Base-by-base conservation (phyloP, 345 rosid species). In the Gossypium longicalyx region DNA sequence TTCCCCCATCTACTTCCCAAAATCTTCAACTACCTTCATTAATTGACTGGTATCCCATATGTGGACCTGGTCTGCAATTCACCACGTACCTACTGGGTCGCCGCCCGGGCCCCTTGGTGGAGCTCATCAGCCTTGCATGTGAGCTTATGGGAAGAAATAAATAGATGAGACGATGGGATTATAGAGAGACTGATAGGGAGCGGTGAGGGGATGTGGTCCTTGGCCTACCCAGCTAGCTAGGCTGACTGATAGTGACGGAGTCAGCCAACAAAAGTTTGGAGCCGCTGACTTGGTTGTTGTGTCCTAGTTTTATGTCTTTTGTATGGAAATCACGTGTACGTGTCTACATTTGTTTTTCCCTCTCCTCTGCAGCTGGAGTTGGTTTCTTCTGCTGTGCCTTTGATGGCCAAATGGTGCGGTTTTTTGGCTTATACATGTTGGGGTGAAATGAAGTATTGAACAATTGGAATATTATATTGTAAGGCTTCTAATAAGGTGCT, bases 131-230 rank as follows among this genome's bases (percentile, higher is more conserved):
- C 15, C 43, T 56, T 52, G 78, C 84, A 78, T 60, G 87, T 78
- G 87, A 72, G 27, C 34, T 29, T 23, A 29, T 58, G 63, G 11
- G 17, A 16, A 9, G 20, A 64, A 79, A 58, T 78, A 77, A 85
- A 63, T 82, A 74, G 80, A 82, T 80, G 73, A 68, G 77, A 65
- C 70, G 29, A 44, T 25, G 44, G 57, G 49, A 27, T 11, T 3
- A 57, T 34, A 9, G 29, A 23, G 34, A 22, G 29, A 9, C 45
- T 0, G 43, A 13, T 20, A 27, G 12, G 5, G 25, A 23, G 84
- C 77, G 41, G 41, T 34, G 41, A 34, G 41, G 41, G 7, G 41
- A 34, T 34, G 41, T 34, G 84, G 82, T 80, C 79, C 76, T 49
- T 23, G 27, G 25, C 13, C 12, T 27, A 19, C 1, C 13, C 11